These are phyloP conservation scores for Viola odorata DNA, from an alignment of 345 rosid genomes.

Conservation along the genomic window DNA sequence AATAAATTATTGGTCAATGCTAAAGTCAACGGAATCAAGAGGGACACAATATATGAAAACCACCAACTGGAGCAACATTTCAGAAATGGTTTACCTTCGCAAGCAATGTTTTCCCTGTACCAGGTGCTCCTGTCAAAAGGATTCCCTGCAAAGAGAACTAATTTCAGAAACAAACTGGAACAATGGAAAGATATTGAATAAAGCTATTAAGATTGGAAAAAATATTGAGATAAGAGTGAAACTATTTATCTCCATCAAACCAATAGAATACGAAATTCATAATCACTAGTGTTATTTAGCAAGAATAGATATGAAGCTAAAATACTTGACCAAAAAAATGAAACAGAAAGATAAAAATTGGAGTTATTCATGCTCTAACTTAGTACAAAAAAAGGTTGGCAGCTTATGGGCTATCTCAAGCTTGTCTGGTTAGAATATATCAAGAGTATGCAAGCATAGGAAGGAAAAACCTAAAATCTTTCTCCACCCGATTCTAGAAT, in stretches of 20 bases:
- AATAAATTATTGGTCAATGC: background rate
- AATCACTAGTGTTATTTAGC: too few relatives aligned
- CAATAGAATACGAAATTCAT: too few relatives aligned
- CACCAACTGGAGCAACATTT: background rate
- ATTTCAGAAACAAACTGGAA: background rate
- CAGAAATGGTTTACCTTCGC: constrained; percentile 60
- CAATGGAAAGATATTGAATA: background rate
- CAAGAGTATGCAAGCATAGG: too few relatives aligned
- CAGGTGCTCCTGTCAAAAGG: constrained; percentile 98
- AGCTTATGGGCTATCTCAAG: too few relatives aligned
- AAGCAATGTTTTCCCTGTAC: constrained; percentile 96
- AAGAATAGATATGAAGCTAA: too few relatives aligned
- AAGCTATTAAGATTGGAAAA: background rate
- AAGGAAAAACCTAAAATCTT: too few relatives aligned
- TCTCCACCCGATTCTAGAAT: too few relatives aligned
- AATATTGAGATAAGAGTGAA: too few relatives aligned
- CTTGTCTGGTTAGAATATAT: too few relatives aligned
- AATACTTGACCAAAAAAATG: too few relatives aligned
- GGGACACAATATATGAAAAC: background rate
- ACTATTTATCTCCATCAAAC: too few relatives aligned
- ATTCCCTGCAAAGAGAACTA: constrained; percentile 54
- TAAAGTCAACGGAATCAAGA: background rate
- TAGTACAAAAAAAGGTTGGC: too few relatives aligned
- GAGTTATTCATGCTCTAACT: background rate
- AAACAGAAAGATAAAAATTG: background rate